Percentiles rank a stretch among this genome's conserved stretches.
These are phyloP conservation scores for Pilaira anomala DNA, from an alignment of 192 early-diverging fungal genomes.

Conservation along the genomic window DNA sequence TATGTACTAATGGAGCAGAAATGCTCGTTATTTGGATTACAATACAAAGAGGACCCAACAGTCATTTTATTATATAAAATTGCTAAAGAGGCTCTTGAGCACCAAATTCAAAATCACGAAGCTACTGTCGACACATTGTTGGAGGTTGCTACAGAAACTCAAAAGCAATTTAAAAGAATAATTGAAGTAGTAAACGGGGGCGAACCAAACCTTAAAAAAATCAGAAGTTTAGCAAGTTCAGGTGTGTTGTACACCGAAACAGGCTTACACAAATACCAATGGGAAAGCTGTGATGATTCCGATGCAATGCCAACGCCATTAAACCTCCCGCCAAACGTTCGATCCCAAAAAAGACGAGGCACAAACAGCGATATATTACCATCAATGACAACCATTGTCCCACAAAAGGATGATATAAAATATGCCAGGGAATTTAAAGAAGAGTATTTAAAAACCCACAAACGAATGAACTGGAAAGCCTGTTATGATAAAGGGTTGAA, in stretches of 20 bases:
- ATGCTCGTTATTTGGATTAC: too few species aligned
- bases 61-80: too few species aligned
- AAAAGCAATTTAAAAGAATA: too few species aligned
- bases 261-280: conserved; percentile 7
- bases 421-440: conserved; percentile 1
- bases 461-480: conserved; percentile 1
- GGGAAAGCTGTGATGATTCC: background rate
- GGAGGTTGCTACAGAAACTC: too few species aligned
- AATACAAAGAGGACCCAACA: too few species aligned
- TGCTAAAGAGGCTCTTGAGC: too few species aligned
- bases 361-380: background rate
- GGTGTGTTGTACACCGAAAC: conserved; percentile 4
- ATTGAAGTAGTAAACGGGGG: too few species aligned
- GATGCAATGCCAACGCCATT: conserved; percentile 2
- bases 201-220: conserved; percentile 2
- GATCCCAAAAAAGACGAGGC: background rate
- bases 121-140: too few species aligned
- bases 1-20: too few species aligned
- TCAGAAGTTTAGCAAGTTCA: conserved; percentile 1
- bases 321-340: background rate
- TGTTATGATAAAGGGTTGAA: conserved; percentile 5
- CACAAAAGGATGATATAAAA: background rate
- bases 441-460: conserved; percentile 6
- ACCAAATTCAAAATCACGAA: too few species aligned
- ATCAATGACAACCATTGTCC: background rate